A percentile compares a stretch with the other conserved stretches of the same genome.
Evolutionary conservation across 31 red algal species (phyloP).

Genomic region (Odonthalia washingtoniensis): DNA sequence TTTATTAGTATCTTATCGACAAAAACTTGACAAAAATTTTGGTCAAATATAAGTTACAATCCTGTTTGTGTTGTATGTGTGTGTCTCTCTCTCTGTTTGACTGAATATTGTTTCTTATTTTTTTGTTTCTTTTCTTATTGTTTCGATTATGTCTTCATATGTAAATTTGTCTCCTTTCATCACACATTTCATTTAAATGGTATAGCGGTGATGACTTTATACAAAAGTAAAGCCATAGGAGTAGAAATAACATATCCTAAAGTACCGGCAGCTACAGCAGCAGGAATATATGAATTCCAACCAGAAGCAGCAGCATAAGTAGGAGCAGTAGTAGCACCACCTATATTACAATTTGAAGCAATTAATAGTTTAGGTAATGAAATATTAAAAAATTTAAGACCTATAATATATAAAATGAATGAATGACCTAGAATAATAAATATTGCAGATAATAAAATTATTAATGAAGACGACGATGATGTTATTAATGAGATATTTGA

Average conservation of each 20-base stretch:
- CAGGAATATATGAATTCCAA: conserved; percentile 40
- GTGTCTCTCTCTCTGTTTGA: too few relatives aligned
- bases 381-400: conserved; percentile 1
- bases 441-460: conserved; percentile 8
- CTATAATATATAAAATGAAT: background rate
- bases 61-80: too few relatives aligned
- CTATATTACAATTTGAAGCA: conserved; percentile 63
- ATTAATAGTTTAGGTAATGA: conserved; percentile 17
- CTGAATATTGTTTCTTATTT: too few relatives aligned
- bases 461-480: background rate
- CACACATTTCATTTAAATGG: conserved; percentile 4
- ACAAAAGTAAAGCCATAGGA: conserved; percentile 14
- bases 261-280: conserved; percentile 46
- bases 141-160: too few relatives aligned
- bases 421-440: conserved; percentile 18
- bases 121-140: too few relatives aligned
- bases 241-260: conserved; percentile 50
- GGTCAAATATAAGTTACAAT: too few relatives aligned
- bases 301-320: conserved; percentile 56
- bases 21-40: background rate
- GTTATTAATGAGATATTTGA: background rate
- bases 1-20: background rate
- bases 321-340: conserved; percentile 61
- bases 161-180: too few relatives aligned
- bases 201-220: background rate